Evolutionary conservation across 495 filamentous ascomycete species (phyloP), one percentile per base, ranked within the genome.

Genomic region (Echria macrotheca): DNA sequence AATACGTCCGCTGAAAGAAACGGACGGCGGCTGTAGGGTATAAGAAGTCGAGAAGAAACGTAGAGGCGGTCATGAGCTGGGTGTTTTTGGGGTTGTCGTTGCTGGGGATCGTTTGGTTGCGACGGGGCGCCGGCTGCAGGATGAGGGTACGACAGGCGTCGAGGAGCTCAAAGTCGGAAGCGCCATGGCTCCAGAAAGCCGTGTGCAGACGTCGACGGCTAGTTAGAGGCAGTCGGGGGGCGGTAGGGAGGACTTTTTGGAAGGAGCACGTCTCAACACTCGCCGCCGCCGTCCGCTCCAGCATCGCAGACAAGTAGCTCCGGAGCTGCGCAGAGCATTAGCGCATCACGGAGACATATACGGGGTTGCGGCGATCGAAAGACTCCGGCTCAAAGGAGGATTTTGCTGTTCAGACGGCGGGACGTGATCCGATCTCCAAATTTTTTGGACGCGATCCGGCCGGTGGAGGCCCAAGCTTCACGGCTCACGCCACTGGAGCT

Each of bases 251-350:
- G 56, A 85, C 73, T 69, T 77, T 76, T 63, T 80, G 78, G 67
- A 77, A 64, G 63, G 78, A 56, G 75, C 83, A 86, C 72, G 79
- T 80, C 77, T 90, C 81, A 67, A 90, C 76, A 72, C 80, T 85
- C 72, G 79, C 77, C 50, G n/a, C n/a, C n/a, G 81, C 80, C 46
- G 84, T 85, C 66, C 83, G 84, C 84, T 94, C 87, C 68, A 91
- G 84, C 88, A 94, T 94, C 61, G 74, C 59, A 59, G 48, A 42
- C 38, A 44, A 18, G 25, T 18, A 19, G 19, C 36, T 46, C 44
- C 29, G 14, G 29, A 19, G 44, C 31, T 23, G 29, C 17, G 29
- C 8, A 12, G 28, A 24, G 44, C 19, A 19, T 33, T 31, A 31
- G 26, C 19, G 19, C 44, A 46, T 46, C 18, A 32, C 44, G 17